Percentiles rank a stretch among this genome's conserved stretches.
Evolutionary conservation across 2,329 filamentous ascomycete species (phyloP).

Genomic region (Stagonosporopsis vannaccii): DNA sequence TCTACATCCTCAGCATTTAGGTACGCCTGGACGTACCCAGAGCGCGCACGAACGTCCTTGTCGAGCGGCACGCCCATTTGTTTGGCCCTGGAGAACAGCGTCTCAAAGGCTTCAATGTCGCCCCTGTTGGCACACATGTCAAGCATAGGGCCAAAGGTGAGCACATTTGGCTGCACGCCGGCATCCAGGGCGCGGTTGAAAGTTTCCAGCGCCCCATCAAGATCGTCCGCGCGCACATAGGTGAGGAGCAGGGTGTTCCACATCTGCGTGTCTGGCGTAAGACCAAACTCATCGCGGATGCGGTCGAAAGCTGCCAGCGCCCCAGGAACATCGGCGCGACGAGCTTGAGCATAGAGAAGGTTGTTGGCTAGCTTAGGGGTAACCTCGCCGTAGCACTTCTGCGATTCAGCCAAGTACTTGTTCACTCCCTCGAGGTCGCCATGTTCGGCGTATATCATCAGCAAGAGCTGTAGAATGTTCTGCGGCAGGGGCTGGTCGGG

Average conservation of each 20-base stretch:
- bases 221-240: conserved; percentile 70
- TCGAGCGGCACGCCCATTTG: conserved; percentile 43
- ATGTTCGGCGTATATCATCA: conserved; percentile 41
- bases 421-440: conserved; percentile 46
- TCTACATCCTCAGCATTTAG: conserved; percentile 56
- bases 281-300: conserved; percentile 63
- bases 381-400: conserved; percentile 13
- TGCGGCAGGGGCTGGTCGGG: conserved; percentile 26
- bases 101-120: conserved; percentile 73
- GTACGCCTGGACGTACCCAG: conserved; percentile 68
- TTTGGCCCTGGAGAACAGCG: conserved; percentile 70
- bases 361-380: conserved; percentile 27
- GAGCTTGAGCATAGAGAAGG: conserved; percentile 74
- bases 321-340: conserved; percentile 68
- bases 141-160: conserved; percentile 78
- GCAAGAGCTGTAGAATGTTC: conserved; percentile 30
- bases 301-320: conserved; percentile 68
- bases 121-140: conserved; percentile 73
- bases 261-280: conserved; percentile 65
- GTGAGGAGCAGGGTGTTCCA: conserved; percentile 83
- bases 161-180: conserved; percentile 62
- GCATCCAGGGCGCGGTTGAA: conserved; percentile 67
- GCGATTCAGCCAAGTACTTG: conserved; percentile 42
- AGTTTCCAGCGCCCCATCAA: conserved; percentile 68
- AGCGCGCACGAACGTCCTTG: conserved; percentile 32